Base-by-base conservation (phyloP, 306 rosid genomes). In the Alnus rubra region DNA sequence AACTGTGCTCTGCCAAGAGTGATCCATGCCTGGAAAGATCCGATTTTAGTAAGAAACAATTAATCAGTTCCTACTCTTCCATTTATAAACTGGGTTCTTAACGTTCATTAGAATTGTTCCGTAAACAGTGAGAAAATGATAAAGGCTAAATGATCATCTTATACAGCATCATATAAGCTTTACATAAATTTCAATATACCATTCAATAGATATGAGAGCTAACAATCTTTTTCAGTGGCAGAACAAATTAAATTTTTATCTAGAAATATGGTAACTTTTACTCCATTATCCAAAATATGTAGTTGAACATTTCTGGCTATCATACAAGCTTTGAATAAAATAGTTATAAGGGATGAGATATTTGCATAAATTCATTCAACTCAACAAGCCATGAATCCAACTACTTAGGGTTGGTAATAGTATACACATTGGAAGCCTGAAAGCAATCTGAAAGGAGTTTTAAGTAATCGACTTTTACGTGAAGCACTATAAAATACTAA, bases 1-100 rank as follows among this genome's bases (percentile, higher is more conserved):
- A 94, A 85, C 80, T 92, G 97, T 71, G 98, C 92, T 82, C 98
- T 91, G 68, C 97, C 98, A 72, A 94, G 97, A 60, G 98, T 92
- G 73, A 91, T 80, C 98, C 97, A 91, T 55, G 95, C 97, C 97
- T 94, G 82, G 44, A 74, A 68, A 70, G 63, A 82, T 76, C 83
- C 73, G 68, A 54, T 73, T 77, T 16, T 35, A 56, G 72, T 39
- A 73, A 67, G 60, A 75, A 75, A 75, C 19, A 5, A 73, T 69
- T 18, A 16, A 16, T 64, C 47, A 64, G 1, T 74, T 72, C 37
- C 52, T 8, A 75, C 28, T 56, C 51, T 56, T 53, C 35, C 48
- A 63, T 14, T 74, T 39, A 48, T 60, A 53, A 45, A 77, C 51
- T 9, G 69, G 67, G 79, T 74, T 47, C 48, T 65, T 72, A 67